phyloP scores from a whole-genome alignment of 2,329 filamentous ascomycete species.

The Orbilia brochopaga region DNA sequence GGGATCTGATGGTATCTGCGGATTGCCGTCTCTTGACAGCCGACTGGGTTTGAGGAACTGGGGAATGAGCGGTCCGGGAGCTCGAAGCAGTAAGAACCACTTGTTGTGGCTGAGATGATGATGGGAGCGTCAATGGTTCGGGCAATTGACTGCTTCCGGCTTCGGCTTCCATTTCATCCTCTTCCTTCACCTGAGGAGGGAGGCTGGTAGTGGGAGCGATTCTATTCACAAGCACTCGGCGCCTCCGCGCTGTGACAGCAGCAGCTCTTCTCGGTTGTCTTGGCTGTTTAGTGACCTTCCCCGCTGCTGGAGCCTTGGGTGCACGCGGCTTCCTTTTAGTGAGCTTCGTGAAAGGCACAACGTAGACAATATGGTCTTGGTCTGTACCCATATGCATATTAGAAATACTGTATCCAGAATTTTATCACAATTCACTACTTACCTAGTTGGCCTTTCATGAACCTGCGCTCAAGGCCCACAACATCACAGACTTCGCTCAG shows the following conservation, averaged over 20 bases:
- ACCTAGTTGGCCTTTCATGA: conserved; percentile 10
- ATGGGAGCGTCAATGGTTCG: too few relatives aligned
- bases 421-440: background rate
- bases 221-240: too few relatives aligned
- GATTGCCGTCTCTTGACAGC: background rate
- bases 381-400: conserved; percentile 12
- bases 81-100: background rate
- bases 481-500: conserved; percentile 45
- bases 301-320: too few relatives aligned
- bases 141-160: too few relatives aligned
- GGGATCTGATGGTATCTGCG: background rate
- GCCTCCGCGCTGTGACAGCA: too few relatives aligned
- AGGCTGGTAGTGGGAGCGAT: too few relatives aligned
- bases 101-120: too few relatives aligned
- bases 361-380: conserved; percentile 19
- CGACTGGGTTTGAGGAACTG: background rate
- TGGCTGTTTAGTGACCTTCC: too few relatives aligned
- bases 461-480: conserved; percentile 26
- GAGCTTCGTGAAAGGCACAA: conserved; percentile 31
- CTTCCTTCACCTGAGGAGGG: too few relatives aligned
- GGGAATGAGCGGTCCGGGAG: background rate
- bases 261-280: too few relatives aligned
- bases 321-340: conserved; percentile 12
- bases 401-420: background rate
- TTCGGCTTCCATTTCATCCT: too few relatives aligned